A percentile compares a stretch with the other conserved stretches of the same genome.
Evolutionary conservation across 371 early-diverging fungal species (phyloP).

Genomic region (Smittium culicis): DNA sequence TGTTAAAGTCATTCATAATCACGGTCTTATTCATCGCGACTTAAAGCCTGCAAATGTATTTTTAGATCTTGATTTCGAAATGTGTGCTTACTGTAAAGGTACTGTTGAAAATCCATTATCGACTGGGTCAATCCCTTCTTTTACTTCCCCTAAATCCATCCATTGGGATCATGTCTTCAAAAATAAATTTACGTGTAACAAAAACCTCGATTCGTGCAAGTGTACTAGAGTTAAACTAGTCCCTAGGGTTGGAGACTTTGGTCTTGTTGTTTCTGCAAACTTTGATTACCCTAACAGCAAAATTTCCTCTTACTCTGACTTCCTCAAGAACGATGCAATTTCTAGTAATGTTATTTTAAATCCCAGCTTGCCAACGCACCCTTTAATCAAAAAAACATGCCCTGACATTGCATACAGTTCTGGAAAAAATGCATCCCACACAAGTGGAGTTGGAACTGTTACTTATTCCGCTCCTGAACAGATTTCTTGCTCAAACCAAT

Average conservation of each 20-base stretch:
- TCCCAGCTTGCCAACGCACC: neutral
- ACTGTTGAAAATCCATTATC: neutral
- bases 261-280: conserved; percentile 59
- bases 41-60: conserved; percentile 94
- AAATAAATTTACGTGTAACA: neutral
- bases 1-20: conserved; percentile 64
- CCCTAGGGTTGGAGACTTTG: conserved; percentile 86
- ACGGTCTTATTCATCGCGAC: conserved; percentile 94
- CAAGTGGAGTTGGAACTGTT: conserved; percentile 54
- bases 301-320: neutral
- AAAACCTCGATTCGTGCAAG: neutral
- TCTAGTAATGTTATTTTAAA: too few relatives aligned
- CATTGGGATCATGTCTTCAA: neutral
- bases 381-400: neutral
- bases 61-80: conserved; percentile 69
- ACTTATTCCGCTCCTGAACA: conserved; percentile 94
- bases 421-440: conserved; percentile 14
- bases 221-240: conserved; percentile 18
- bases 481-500: conserved; percentile 49
- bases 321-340: too few relatives aligned
- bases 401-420: neutral
- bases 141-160: neutral
- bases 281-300: neutral
- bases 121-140: neutral
- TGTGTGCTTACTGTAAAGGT: conserved; percentile 35